A percentile compares a stretch with the other conserved stretches of the same genome.
These are phyloP conservation scores for Suillus subaureus DNA, from an alignment of 768 basidiomycete genomes.

Conservation along the genomic window DNA sequence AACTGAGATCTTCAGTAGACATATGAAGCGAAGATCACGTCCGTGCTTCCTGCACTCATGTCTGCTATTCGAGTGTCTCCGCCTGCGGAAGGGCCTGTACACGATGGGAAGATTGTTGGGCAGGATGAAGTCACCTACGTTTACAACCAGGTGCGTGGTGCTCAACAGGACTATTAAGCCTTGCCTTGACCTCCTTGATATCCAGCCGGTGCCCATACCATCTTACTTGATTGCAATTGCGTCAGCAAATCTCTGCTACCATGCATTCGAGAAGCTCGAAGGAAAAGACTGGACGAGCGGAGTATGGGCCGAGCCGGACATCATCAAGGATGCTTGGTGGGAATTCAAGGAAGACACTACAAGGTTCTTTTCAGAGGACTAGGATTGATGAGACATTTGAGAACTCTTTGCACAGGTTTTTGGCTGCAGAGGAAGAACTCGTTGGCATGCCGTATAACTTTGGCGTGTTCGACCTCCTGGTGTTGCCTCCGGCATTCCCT, in stretches of 20 bases:
- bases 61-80: conserved; percentile 84
- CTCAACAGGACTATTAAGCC: neutral
- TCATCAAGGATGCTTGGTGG: conserved; percentile 76
- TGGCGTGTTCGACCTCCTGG: conserved; percentile 86
- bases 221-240: conserved; percentile 94
- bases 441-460: conserved; percentile 78
- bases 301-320: conserved; percentile 89
- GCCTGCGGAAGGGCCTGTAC: conserved; percentile 64
- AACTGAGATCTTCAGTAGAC: conserved; percentile 45
- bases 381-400: neutral
- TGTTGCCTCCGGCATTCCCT: conserved; percentile 91
- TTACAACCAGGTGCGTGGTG: conserved; percentile 68
- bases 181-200: neutral
- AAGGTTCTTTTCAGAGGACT: conserved; percentile 44
- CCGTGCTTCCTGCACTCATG: conserved; percentile 83
- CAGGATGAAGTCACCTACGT: conserved; percentile 72
- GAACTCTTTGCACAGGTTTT: conserved; percentile 50
- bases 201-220: conserved; percentile 81
- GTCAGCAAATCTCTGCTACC: conserved; percentile 78
- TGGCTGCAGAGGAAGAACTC: conserved; percentile 73
- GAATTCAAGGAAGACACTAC: conserved; percentile 90
- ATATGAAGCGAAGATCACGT: conserved; percentile 79
- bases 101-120: conserved; percentile 75
- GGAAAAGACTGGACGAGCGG: conserved; percentile 82
- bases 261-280: conserved; percentile 55